Conservation (phyloP, 2,329 filamentous ascomycete genomes). For the Echinosphaeria canescens region DNA sequence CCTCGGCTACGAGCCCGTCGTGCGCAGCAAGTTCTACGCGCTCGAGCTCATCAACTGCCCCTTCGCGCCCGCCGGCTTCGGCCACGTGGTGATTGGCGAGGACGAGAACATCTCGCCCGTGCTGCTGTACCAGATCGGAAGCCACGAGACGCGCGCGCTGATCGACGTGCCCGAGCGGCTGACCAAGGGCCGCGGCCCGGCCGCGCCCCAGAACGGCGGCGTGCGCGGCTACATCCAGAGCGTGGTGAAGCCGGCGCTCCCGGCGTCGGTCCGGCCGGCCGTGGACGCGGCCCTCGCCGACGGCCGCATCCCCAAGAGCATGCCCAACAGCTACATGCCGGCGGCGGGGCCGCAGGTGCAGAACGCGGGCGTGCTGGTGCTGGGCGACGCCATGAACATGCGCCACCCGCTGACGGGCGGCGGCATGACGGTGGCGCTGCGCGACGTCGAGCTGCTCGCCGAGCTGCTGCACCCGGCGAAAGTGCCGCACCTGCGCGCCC, state of each 20-base stretch:
- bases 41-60: constrained; percentile 79
- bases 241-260: constrained; percentile 55
- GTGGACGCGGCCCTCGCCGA: constrained; percentile 59
- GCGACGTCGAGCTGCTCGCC: constrained; percentile 65
- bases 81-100: constrained; percentile 72
- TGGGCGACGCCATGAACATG: constrained; percentile 98
- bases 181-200: no score
- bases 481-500: constrained; percentile 50
- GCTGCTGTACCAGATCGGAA: constrained; percentile 91
- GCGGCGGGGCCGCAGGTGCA: constrained; percentile 32
- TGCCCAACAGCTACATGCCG: constrained; percentile 93
- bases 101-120: constrained; percentile 55
- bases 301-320: constrained; percentile 55
- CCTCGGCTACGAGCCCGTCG: constrained; percentile 40
- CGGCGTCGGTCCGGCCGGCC: constrained; percentile 45
- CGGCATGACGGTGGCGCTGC: constrained; percentile 95
- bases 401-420: constrained; percentile 94
- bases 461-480: constrained; percentile 47
- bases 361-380: constrained; percentile 51
- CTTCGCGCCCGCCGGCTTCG: constrained; percentile 53
- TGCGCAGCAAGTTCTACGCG: constrained; percentile 79
- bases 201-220: constrained; percentile 56
- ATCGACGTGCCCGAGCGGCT: constrained; percentile 70
- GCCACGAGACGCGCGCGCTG: constrained; percentile 77
- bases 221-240: constrained; percentile 70